These are phyloP conservation scores for Rhodotorula glutinis DNA, from an alignment of 1,284 basidiomycete species.

Conservation along the genomic window DNA sequence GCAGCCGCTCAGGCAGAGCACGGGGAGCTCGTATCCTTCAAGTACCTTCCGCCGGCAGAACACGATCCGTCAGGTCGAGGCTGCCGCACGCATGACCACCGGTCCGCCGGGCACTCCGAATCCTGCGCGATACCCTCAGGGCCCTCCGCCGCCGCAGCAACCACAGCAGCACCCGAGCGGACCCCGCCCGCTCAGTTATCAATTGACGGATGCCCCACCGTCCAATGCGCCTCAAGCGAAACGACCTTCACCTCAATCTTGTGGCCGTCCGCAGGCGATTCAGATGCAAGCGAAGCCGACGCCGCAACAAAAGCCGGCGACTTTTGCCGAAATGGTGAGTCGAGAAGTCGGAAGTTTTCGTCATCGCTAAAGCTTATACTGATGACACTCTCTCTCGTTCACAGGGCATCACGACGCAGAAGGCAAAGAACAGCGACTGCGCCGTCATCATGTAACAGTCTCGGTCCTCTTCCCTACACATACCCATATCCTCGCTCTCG, in stretches of 20 bases:
- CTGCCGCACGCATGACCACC: constrained; percentile 32
- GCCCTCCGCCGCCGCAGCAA: not conserved
- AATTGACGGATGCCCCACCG: constrained; percentile 22
- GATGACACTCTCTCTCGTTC: not conserved
- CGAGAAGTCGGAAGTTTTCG: not conserved
- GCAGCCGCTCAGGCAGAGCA: constrained; percentile 1
- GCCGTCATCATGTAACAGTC: constrained; percentile 1
- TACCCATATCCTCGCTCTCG: not conserved
- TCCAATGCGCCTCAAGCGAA: not conserved
- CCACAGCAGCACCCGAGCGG: not conserved
- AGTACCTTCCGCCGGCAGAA: constrained; percentile 29
- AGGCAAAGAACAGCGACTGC: constrained; percentile 43
- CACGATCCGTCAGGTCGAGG: constrained; percentile 40
- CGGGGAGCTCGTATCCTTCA: constrained; percentile 1
- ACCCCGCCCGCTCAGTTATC: constrained; percentile 10
- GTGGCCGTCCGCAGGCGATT: constrained; percentile 6
- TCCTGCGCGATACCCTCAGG: not conserved
- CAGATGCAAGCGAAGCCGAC: constrained; percentile 6
- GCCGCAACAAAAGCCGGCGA: constrained; percentile 47
- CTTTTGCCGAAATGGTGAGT: constrained; percentile 85
- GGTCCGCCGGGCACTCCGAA: constrained; percentile 13
- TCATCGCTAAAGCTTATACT: not conserved
- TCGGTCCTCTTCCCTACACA: not conserved
- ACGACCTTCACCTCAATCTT: constrained; percentile 5
- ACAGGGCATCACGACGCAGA: constrained; percentile 41